Base-by-base conservation (phyloP, 2,329 filamentous ascomycete genomes). In the Lachnum nothofagi region DNA sequence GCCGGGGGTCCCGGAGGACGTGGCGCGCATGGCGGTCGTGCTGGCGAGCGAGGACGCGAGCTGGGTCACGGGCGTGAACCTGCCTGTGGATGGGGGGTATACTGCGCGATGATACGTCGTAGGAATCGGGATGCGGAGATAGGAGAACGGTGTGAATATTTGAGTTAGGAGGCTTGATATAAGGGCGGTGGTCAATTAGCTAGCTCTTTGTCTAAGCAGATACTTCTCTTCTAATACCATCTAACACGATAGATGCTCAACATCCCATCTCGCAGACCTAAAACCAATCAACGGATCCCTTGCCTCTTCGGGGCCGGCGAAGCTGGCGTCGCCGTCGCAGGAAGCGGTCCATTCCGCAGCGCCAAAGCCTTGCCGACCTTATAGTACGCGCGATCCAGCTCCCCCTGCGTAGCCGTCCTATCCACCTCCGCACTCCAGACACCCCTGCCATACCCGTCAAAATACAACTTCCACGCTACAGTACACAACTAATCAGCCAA, bases 41-140 rank as follows among this genome's bases (percentile, higher is more conserved):
- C 27, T 54, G 10, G 52, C 49, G n/a, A 48, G 48, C 38, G 29
- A 45, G 6, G 48, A 54, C 44, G 48, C 49, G 8, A 44, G 35
- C 23, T 54, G 52, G 52, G 34, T 54, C 12, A 54, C 52, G 16
- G 52, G 52, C 17, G 49, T 52, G 6, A 42, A 37, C 27, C 31
- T 52, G 25, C 44, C 48, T 7, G 49, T 54, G 5, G 52, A 54
- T 46, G 52, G 52, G 23, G 52, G 52, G 16, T 54, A 43, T 44
- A 52, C 52, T 12, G 52, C 52, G 31, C 38, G 35, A 31, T 54
- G 48, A 33, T 6, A 27, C 6, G 25, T 27, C 25, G 25, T n/a
- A n/a, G n/a, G n/a, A n/a, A n/a, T n/a, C n/a, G n/a, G n/a, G n/a
- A n/a, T n/a, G n/a, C n/a, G n/a, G n/a, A n/a, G n/a, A n/a, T n/a